Evolutionary conservation across 2,329 filamentous ascomycete genomes (phyloP).

Genomic region (Nemania diffusa): DNA sequence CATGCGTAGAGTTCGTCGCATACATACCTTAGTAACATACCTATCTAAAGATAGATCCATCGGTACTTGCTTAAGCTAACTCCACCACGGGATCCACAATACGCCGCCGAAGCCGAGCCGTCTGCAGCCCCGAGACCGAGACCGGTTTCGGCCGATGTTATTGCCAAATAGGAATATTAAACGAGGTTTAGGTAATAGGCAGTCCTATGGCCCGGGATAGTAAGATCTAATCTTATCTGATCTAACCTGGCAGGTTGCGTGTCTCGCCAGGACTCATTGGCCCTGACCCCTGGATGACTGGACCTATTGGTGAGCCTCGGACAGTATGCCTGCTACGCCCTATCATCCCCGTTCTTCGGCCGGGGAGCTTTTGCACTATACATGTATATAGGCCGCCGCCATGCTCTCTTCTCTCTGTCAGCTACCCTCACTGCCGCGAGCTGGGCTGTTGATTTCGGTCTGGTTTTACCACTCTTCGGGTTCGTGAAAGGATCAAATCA

Average conservation of each 20-base stretch:
- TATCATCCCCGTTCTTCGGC: conserved; percentile 1
- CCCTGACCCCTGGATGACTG: neutral
- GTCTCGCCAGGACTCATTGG: conserved; percentile 1
- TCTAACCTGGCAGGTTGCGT: conserved; percentile 28
- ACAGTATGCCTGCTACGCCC: neutral
- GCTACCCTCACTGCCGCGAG: neutral
- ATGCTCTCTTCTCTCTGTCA: neutral
- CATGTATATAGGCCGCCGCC: conserved; percentile 1
- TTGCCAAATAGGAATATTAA: conserved; percentile 30
- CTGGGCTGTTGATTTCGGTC: neutral
- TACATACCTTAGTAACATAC: no score
- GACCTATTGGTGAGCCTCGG: neutral
- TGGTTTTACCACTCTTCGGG: neutral
- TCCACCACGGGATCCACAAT: conserved; percentile 3
- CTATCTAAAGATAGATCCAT: neutral
- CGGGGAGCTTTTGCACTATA: neutral
- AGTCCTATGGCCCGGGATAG: conserved; percentile 5
- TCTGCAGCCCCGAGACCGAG: conserved; percentile 34
- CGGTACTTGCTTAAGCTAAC: neutral
- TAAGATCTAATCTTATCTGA: conserved; percentile 47
- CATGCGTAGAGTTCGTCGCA: neutral
- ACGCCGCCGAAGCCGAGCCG: conserved; percentile 23
- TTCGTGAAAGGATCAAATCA: neutral
- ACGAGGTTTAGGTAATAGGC: neutral
- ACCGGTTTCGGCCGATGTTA: conserved; percentile 38